phyloP scores from a whole-genome alignment of 139 green algal species.

The Closterium sp. region DNA sequence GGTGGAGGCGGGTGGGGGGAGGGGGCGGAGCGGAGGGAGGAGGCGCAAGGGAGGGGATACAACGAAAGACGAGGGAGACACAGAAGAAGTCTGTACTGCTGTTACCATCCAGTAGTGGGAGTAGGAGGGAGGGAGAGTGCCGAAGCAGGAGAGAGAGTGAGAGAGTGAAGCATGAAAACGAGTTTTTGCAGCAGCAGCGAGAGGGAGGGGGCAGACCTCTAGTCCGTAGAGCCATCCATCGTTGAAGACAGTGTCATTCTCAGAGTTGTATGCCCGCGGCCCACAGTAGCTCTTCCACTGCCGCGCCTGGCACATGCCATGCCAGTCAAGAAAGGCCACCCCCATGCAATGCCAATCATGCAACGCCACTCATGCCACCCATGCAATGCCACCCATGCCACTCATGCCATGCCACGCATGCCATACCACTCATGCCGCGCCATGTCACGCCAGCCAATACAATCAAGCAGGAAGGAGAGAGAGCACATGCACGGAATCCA shows the following conservation, averaged over 20 bases:
- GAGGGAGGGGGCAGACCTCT: constrained; percentile 7
- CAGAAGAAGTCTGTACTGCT: too few relatives aligned
- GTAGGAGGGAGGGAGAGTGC: too few relatives aligned
- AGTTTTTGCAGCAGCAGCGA: too few relatives aligned
- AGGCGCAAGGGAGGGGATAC: too few relatives aligned
- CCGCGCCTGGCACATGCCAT: constrained; percentile 3
- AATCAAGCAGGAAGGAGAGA: not conserved
- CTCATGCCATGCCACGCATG: not conserved
- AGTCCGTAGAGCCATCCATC: constrained; percentile 13
- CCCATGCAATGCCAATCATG: not conserved
- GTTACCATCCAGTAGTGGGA: too few relatives aligned
- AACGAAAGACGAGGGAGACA: too few relatives aligned
- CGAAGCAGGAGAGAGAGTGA: too few relatives aligned
- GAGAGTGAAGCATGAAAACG: too few relatives aligned
- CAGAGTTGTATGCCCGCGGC: not conserved
- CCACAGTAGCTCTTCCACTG: constrained; percentile 3
- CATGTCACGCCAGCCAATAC: not conserved
- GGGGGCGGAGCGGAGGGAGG: too few relatives aligned
- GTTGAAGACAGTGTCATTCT: constrained; percentile 9
- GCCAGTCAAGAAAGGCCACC: not conserved
- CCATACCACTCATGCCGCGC: not conserved
- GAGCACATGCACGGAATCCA: not conserved
- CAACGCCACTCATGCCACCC: not conserved
- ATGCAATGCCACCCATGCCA: not conserved
- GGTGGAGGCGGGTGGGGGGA: too few relatives aligned